Evolutionary conservation across 345 rosid species (phyloP), one percentile per base, ranked within the genome.

Genomic region (Acer saccharum): DNA sequence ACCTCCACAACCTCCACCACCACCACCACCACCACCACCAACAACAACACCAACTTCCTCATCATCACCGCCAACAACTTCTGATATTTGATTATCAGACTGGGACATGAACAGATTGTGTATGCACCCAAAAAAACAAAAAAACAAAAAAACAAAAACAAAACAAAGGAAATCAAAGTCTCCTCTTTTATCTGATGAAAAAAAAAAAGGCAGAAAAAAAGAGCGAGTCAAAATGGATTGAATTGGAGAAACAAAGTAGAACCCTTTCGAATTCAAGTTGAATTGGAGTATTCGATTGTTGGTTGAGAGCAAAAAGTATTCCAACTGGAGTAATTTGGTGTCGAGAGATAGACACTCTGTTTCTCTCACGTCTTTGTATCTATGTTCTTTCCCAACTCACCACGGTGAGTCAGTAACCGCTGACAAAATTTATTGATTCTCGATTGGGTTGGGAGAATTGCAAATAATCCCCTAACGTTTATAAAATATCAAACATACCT

Each of bases 51-150:
- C 77, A 72, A 20, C 27, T 1, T 44, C 73, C 57, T 73, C 46
- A 44, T 46, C 57, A 11, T 7, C 29, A 35, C 44, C 71, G 10
- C 46, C 69, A 60, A 43, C 65, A 58, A 61, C 60, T 61, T 58
- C 7, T 25, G 25, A 63, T 32, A 65, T 65, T 14, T 71, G 57
- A 10, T 55, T 72, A 57, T 65, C 64, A 41, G 75, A 18, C 63
- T 76, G 69, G 46, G 83, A 74, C 82, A 79, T 79, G 18, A 79
- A 79, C 63, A 25, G 44, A 44, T 58, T 64, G 18, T 23, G 71
- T 18, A 35, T 9, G 32, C 32, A 12, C 17, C 9, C 2, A 18
- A 43, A 18, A 11, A 44, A 44, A 46, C 11, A 10, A 46, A 46
- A 2, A 44, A 44, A n/a, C n/a, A n/a, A n/a, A n/a, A n/a, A n/a